Evolutionary conservation across 2,329 filamentous ascomycete genomes (phyloP).

Genomic region (Aspergillus neoniger): DNA sequence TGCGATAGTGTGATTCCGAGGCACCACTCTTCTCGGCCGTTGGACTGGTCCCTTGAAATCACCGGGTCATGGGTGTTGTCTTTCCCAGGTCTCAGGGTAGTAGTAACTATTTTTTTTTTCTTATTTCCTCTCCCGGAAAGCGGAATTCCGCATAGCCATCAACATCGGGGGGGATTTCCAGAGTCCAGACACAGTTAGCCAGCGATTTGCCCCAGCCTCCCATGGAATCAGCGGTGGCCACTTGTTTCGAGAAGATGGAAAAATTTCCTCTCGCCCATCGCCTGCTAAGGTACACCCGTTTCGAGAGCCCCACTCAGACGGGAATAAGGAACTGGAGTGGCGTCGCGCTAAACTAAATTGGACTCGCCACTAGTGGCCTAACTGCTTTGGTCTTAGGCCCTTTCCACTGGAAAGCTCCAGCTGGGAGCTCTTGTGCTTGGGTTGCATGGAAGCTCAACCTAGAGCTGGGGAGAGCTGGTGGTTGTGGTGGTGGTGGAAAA

Average conservation of each 20-base stretch:
- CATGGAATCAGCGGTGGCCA: constrained; percentile 11
- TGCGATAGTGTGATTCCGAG: constrained; percentile 17
- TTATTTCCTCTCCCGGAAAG: neutral
- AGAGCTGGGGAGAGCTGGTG: constrained; percentile 25
- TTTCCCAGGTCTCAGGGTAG: neutral
- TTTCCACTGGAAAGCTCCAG: constrained; percentile 17
- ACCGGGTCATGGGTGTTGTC: neutral
- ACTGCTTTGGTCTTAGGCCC: constrained; percentile 8
- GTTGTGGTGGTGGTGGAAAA: neutral
- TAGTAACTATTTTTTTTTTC: neutral
- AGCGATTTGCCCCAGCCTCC: neutral
- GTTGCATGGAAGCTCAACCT: constrained; percentile 22
- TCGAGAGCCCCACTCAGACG: constrained; percentile 21
- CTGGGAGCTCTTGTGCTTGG: constrained; percentile 20
- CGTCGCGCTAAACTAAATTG: constrained; percentile 23
- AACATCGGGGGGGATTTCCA: neutral
- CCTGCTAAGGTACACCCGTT: constrained; percentile 12
- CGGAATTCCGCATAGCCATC: neutral
- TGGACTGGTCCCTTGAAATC: neutral
- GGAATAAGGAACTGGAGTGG: constrained; percentile 29
- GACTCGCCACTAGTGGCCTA: constrained; percentile 16
- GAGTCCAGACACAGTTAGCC: neutral
- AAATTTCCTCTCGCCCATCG: constrained; percentile 10
- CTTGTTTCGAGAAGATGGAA: constrained; percentile 4
- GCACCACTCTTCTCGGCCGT: constrained; percentile 16